Evolutionary conservation across 1,284 basidiomycete species (phyloP), one percentile per base, ranked within the genome.

Genomic region (Tilletia caries): DNA sequence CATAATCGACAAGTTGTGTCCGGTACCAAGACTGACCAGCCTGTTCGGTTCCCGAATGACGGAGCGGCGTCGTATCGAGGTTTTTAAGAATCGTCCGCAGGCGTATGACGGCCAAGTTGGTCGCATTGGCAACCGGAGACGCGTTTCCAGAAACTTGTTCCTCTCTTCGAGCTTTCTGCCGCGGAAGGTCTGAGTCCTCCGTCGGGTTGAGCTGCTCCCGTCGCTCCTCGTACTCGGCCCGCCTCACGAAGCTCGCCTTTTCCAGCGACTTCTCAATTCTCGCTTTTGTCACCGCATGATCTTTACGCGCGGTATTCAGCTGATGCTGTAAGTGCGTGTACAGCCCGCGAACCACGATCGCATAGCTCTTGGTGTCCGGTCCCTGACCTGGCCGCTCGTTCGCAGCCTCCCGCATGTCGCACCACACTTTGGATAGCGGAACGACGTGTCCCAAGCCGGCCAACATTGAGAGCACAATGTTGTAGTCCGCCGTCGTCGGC

Each of bases 381-480:
- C 34, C 43, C 8, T 29, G 29, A 15, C 34, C 34, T 4, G 23
- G 25, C 3, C 23, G n/a, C 5, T 8, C 8, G 5, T 23, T 5
- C 0, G 34, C 27, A n/a, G 6, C 10, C 44, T 46, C 41, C 23
- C 32, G 27, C 48, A 79, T 73, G 4, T 74, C 70, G 54, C 75
- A 69, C 76, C 78, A 81, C 41, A 81, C 71, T 13, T 65, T 37
- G 15, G 50, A 29, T 1, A 71, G 58, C 23, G 33, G 29, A 20
- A 74, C 71, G 78, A 80, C 77, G 52, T 73, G 71, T 8, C 70
- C 72, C 41, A 71, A 77, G 1, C 69, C 66, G 5, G 76, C 70
- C 2, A 81, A 75, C 34, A 71, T 72, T 15, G 71, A 67, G 6
- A 79, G 69, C 32, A 77, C 76, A 20, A 75, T 70, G 65, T 81